phyloP scores from a whole-genome alignment of 371 early-diverging fungal species.

The Haplosporangium sp. region DNA sequence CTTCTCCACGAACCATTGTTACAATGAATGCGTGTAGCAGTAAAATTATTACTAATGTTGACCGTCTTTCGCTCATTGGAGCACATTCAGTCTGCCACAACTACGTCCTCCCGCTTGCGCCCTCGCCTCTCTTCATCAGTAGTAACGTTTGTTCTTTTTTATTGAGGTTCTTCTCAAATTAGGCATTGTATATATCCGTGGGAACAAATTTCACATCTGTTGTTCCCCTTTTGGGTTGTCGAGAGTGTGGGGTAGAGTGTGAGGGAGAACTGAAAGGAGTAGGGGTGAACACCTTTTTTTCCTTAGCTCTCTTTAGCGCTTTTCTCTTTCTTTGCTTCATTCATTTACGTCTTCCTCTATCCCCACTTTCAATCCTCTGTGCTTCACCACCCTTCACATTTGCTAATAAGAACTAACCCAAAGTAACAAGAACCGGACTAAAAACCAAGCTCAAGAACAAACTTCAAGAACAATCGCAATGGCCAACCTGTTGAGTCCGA shows the following conservation, averaged over 20 bases:
- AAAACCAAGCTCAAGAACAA: no score
- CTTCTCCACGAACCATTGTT: no score
- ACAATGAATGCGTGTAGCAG: no score
- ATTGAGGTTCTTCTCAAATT: no score
- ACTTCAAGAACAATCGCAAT: conserved; percentile 5
- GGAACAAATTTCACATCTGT: not conserved
- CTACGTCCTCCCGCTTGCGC: no score
- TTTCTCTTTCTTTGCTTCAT: not conserved
- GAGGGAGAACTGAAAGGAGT: conserved; percentile 4
- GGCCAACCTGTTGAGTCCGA: conserved; percentile 23
- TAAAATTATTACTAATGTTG: no score
- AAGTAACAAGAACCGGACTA: no score
- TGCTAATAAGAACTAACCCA: not conserved
- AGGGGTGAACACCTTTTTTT: not conserved
- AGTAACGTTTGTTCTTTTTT: no score
- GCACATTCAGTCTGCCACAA: no score
- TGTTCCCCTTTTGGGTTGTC: not conserved
- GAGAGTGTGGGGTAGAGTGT: not conserved
- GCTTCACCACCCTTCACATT: not conserved
- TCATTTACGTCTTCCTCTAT: not conserved
- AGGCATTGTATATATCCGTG: no score
- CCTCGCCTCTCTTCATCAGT: not conserved
- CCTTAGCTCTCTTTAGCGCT: conserved; percentile 4
- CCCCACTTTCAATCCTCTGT: not conserved
- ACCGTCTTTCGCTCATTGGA: no score